Base-by-base conservation (phyloP, 768 basidiomycete species). In the Kwoniella mangroviensis region DNA sequence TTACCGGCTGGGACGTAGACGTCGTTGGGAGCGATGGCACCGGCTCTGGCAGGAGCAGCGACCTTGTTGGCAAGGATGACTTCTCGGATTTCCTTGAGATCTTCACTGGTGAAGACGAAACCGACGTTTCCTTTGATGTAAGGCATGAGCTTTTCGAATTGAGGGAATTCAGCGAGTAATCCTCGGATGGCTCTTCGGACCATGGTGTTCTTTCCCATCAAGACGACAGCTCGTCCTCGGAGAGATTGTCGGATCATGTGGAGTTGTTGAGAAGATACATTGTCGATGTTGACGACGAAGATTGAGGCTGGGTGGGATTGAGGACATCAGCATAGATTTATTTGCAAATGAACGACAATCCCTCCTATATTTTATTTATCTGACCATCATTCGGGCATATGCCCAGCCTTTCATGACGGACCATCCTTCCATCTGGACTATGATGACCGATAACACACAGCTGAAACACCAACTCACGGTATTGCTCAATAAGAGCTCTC, bases 131-230 rank as follows among this genome's bases (percentile, higher is more conserved):
- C 97, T 84, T 87, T 92, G 86, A 99, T 87, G 87, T 92, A 89
- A 74, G 94, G 96, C 70, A 99, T 91, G 85, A 99, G 91, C 81
- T 89, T 91, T 87, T 99, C 97, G 87, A 91, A 95, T 83, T 94
- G 91, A 64, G 96, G 97, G 87, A 86, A 87, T 79, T 98, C 97
- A 75, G 88, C 71, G 82, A 98, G 89, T 85, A 98, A 89, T 80
- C 90, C 87, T 74, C 97, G 94, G 73, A 99, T 88, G 71, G 94
- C 97, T 80, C 97, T 93, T 86, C 97, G 93, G 80, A 99, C 95
- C 96, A 98, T 98, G 83, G 97, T 99, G 90, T 99, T 99, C 87
- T 99, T 99, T 83, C 97, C 97, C 97, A 99, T 99, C 79, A 99
- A 86, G 75, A 99, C 94, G 70, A 94, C 86, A 87, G 93, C 97